These are phyloP conservation scores for Pseudocercospora vitis DNA, from an alignment of 2,329 filamentous ascomycete species.

Conservation along the genomic window DNA sequence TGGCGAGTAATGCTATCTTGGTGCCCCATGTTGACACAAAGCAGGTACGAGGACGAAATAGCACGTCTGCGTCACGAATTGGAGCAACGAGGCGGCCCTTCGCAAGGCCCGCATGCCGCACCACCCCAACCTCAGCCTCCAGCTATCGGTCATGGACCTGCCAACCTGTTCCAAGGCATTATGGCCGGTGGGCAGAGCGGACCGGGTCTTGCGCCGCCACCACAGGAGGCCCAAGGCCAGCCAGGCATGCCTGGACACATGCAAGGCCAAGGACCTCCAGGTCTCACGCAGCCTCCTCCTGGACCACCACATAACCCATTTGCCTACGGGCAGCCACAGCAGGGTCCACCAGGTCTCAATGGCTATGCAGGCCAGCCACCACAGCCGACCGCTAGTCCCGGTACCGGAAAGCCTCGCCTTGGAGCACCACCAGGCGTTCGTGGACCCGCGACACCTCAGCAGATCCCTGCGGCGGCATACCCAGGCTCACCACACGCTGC, in stretches of 20 bases:
- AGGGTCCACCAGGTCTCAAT: slow-evolving; percentile 59
- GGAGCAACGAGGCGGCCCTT: slow-evolving; percentile 65
- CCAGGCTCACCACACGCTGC: slow-evolving; percentile 86
- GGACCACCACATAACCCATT: slow-evolving; percentile 68
- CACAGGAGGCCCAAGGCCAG: slow-evolving; percentile 60
- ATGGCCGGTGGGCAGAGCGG: slow-evolving; percentile 89
- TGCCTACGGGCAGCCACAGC: slow-evolving; percentile 62
- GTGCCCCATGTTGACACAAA: slow-evolving; percentile 22
- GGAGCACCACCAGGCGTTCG: slow-evolving; percentile 29
- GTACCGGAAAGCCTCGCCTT: slow-evolving; percentile 65
- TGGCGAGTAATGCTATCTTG: background rate
- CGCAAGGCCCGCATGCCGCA: slow-evolving; percentile 68
- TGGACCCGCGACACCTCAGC: slow-evolving; percentile 84
- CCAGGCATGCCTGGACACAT: slow-evolving; percentile 59
- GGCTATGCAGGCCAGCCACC: slow-evolving; percentile 84
- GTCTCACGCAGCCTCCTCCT: slow-evolving; percentile 56
- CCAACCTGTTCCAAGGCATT: slow-evolving; percentile 90
- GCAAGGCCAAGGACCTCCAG: slow-evolving; percentile 74
- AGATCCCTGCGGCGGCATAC: slow-evolving; percentile 84
- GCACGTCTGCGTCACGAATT: slow-evolving; percentile 82
- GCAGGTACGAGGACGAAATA: slow-evolving; percentile 91
- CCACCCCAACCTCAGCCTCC: slow-evolving; percentile 83
- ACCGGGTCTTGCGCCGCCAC: slow-evolving; percentile 68
- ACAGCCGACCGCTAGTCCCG: slow-evolving; percentile 81
- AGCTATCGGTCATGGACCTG: slow-evolving; percentile 79